Evolutionary conservation across 192 early-diverging fungal genomes (phyloP).

Genomic region (Backusella macrospora): DNA sequence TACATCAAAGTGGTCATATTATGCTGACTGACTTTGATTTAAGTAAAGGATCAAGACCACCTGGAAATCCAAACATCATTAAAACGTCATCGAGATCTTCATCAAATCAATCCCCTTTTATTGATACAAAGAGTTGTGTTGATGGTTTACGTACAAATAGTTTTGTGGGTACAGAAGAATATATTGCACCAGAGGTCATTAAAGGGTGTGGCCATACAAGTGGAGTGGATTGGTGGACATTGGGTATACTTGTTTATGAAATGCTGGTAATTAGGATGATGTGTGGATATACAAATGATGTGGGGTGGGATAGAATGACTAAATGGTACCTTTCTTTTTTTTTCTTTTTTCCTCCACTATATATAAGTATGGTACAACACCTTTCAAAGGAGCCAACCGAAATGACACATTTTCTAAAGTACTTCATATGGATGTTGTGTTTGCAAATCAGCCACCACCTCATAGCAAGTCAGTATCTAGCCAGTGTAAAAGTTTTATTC

Average conservation of each 20-base stretch:
- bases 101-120: slow-evolving; percentile 63
- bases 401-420: slow-evolving; percentile 91
- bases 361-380: slow-evolving; percentile 79
- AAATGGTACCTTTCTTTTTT: background rate
- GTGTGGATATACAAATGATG: background rate
- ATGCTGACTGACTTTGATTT: slow-evolving; percentile 99
- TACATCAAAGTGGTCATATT: slow-evolving; percentile 96
- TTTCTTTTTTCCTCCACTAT: slow-evolving; percentile 21
- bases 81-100: slow-evolving; percentile 50
- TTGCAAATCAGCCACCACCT: slow-evolving; percentile 53
- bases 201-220: slow-evolving; percentile 92
- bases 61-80: slow-evolving; percentile 73
- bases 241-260: slow-evolving; percentile 97
- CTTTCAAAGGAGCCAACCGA: slow-evolving; percentile 94
- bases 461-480: slow-evolving; percentile 14
- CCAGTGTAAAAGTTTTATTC: slow-evolving; percentile 75
- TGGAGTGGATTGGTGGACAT: slow-evolving; percentile 98
- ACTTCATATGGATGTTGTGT: slow-evolving; percentile 76
- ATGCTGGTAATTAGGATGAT: slow-evolving; percentile 71
- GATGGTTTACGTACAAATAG: slow-evolving; percentile 90
- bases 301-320: background rate
- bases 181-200: slow-evolving; percentile 99
- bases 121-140: slow-evolving; percentile 91
- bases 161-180: slow-evolving; percentile 99
- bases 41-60: slow-evolving; percentile 88